A percentile compares a stretch with the other conserved stretches of the same genome.
Conservation (phyloP, 139 green algal genomes). For the Trebouxia sp. region DNA sequence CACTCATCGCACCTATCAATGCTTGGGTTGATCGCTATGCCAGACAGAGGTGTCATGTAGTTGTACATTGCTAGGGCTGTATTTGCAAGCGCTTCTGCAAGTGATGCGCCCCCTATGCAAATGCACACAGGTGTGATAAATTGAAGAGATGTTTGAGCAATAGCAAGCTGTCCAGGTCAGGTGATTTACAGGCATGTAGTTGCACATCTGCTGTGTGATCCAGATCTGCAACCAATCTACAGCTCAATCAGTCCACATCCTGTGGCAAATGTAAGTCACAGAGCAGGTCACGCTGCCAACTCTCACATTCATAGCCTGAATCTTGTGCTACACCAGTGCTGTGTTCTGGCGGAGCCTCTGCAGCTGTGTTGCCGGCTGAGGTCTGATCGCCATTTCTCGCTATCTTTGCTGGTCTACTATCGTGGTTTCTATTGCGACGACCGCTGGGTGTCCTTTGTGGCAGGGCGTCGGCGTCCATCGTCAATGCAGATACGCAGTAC, state of each 20-base stretch:
- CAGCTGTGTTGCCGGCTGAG: no score
- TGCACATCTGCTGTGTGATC: conserved; percentile 91
- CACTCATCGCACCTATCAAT: neutral
- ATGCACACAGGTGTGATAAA: no score
- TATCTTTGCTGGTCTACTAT: neutral
- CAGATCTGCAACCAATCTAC: conserved; percentile 53
- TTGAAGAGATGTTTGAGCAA: no score
- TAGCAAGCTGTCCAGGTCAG: no score
- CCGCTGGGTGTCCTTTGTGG: neutral
- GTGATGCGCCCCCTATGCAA: conserved; percentile 52
- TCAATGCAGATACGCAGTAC: neutral
- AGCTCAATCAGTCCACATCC: neutral
- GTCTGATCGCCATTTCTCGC: neutral
- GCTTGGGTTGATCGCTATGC: conserved; percentile 37
- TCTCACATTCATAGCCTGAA: conserved; percentile 10
- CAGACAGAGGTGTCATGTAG: conserved; percentile 80
- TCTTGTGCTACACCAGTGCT: neutral
- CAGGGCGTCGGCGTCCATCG: neutral
- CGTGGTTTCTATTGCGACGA: neutral
- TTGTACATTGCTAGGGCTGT: conserved; percentile 84
- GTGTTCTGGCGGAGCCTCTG: no score
- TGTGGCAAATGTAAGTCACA: neutral
- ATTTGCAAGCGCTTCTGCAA: conserved; percentile 66
- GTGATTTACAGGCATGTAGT: conserved; percentile 79
- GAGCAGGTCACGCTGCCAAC: neutral